Percentiles rank a stretch among this genome's conserved stretches.
Conservation (phyloP, 352 stramenopile genomes). For the Phytophthora pluvialis region DNA sequence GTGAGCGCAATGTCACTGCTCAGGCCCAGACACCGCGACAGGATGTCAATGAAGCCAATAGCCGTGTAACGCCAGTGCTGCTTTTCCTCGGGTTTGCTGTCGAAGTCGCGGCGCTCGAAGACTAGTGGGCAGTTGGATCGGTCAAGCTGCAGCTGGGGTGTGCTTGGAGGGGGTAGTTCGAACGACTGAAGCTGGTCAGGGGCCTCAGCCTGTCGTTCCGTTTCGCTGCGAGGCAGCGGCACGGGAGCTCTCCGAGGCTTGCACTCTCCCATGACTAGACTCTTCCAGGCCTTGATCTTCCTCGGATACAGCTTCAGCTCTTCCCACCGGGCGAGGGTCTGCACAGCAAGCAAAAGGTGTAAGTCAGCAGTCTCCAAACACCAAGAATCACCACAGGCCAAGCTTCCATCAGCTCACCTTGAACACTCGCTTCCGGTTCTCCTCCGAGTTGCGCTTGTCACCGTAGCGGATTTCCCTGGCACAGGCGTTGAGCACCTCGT, state of each 20-base stretch:
- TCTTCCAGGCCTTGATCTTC: conserved; percentile 86
- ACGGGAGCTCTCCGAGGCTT: conserved; percentile 65
- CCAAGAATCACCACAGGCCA: background rate
- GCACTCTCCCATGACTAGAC: conserved; percentile 67
- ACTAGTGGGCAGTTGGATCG: conserved; percentile 77
- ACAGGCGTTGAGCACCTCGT: conserved; percentile 78
- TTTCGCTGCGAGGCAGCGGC: conserved; percentile 64
- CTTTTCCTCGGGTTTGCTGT: conserved; percentile 66
- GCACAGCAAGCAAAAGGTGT: background rate
- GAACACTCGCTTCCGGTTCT: conserved; percentile 78
- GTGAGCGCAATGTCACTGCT: conserved; percentile 76
- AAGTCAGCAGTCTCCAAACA: background rate
- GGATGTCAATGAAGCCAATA: conserved; percentile 82
- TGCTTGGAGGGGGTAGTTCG: conserved; percentile 53
- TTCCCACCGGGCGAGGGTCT: conserved; percentile 86
- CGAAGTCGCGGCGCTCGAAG: conserved; percentile 73
- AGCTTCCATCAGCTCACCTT: conserved; percentile 46
- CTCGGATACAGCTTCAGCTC: conserved; percentile 78
- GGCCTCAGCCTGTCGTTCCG: conserved; percentile 67
- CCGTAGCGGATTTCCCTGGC: conserved; percentile 70
- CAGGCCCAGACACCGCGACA: conserved; percentile 72
- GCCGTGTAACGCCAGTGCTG: conserved; percentile 86
- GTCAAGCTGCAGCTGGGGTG: conserved; percentile 62
- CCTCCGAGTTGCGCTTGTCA: conserved; percentile 68
- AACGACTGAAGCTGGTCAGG: conserved; percentile 82